Base-by-base conservation (phyloP, 1,139 yeast genomes). In the Blastobotrys buckinghamii region DNA sequence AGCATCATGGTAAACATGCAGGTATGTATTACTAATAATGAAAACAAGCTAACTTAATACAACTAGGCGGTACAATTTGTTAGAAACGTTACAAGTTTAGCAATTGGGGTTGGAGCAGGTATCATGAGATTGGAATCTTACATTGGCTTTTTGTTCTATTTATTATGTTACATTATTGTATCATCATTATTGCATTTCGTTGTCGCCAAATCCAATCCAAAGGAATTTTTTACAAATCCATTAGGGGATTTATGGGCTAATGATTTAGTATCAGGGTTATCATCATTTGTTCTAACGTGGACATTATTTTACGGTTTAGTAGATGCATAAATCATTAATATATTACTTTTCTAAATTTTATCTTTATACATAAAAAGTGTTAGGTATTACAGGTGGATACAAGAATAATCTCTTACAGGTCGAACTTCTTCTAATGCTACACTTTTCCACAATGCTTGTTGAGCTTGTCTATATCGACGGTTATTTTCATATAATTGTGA, bases 211-310 rank as follows among this genome's bases (percentile, higher is more conserved):
- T 66, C 74, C 0, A 57, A 67, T 6, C 77, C 84, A 0, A 51
- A 59, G 2, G 62, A 64, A 45, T 85, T 73, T 64, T 85, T 76
- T 60, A 65, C 69, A 29, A 71, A 64, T 36, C 85, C 89, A 0
- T n/a, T 76, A 2, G 72, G 71, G 39, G 83, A 79, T 50, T 66
- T 87, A 0, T 75, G 81, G 53, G 47, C 82, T 2, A 78, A 74
- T 42, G 79, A 83, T 15, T 54, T 84, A 6, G 68, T 78, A 16
- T 69, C 81, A 36, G 81, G 81, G 50, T 60, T 84, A 15, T 79
- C 90, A 2, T 87, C 92, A 16, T 87, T 72, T 60, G 72, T 84
- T 26, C 82, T 87, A 82, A 80, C 84, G 73, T 87, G 96, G 96
- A 84, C 95, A 55, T 71, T 87, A 61, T 78, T 83, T 42, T 82